Evolutionary conservation across 73 alveolate species (phyloP), one percentile per base, ranked within the genome.

Genomic region (Paraurostyla sp.): DNA sequence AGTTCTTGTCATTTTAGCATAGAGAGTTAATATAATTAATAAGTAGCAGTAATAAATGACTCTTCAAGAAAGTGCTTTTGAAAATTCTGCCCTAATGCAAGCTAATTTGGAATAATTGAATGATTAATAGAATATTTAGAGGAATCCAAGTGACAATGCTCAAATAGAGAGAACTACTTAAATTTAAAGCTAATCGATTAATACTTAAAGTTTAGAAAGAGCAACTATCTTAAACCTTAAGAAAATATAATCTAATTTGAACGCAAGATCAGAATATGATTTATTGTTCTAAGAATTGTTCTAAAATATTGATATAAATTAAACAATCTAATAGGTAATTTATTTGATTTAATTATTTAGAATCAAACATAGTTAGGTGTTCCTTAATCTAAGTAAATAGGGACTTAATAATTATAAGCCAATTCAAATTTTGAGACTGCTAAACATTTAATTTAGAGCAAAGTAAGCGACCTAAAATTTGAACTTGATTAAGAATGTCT

Each of bases 1-100:
- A 18, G 25, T 78, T 11, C 58, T 78, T 51, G 78, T 52, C 18
- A 18, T 78, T 46, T 60, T 78, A 1, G 33, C 29, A 20, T 33
- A 43, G 13, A 73, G 87, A 73, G 71, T 65, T 40, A 65, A 65
- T 30, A 65, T 65, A 15, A 33, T 65, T 36, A 65, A 38, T 0
- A 4, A 59, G 30, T 23, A 59, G 22, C 22, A 16, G 22, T 15
- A 15, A 4, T 49, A 23, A 29, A 9, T 6, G 76, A 6, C 16
- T 23, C 22, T 23, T 7, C 13, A 23, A 20, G 76, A 27, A 30
- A 27, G 25, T 38, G n/a, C 35, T 38, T 65, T 65, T 65, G 82
- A 65, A 38, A 65, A 65, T 65, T 65, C 82, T 0, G 40, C 35
- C 20, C 7, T 22, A 3, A 6, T 15, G 13, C 60, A 32, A 13